Conservation (phyloP, 2,329 filamentous ascomycete genomes). For the Mycosphaerella sp. region DNA sequence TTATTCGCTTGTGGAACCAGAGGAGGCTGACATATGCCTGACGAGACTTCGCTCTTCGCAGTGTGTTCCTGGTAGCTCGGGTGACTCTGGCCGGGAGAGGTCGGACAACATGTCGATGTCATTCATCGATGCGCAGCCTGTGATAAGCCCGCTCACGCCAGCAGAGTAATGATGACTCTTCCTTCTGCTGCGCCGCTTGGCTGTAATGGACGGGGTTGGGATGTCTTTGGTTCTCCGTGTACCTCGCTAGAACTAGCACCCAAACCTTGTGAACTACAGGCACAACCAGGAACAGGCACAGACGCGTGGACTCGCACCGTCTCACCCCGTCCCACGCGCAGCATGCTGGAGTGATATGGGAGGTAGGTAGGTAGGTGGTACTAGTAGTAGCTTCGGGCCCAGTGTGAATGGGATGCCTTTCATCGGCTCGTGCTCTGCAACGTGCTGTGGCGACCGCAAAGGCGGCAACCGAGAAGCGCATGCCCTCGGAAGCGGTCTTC, state of each 20-base stretch:
- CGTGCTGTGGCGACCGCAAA: background rate
- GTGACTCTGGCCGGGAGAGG: slow-evolving; percentile 7
- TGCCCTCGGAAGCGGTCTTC: slow-evolving; percentile 7
- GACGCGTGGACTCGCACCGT: slow-evolving; percentile 10
- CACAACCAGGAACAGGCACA: slow-evolving; percentile 18
- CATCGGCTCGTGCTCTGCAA: background rate
- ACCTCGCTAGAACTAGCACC: slow-evolving; percentile 11
- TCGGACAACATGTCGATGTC: slow-evolving; percentile 6
- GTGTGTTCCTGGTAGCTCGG: background rate
- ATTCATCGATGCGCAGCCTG: background rate
- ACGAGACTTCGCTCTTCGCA: slow-evolving; percentile 1
- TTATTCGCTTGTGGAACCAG: slow-evolving; percentile 3
- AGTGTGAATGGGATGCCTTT: background rate
- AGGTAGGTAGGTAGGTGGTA: background rate
- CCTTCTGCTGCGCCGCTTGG: background rate
- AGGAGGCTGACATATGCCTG: slow-evolving; percentile 5
- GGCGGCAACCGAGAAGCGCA: slow-evolving; percentile 3
- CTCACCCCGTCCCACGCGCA: background rate
- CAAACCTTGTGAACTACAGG: slow-evolving; percentile 7
- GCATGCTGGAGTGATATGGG: slow-evolving; percentile 1
- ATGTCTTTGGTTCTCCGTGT: slow-evolving; percentile 8
- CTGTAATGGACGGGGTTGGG: slow-evolving; percentile 12
- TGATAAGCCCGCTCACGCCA: slow-evolving; percentile 3
- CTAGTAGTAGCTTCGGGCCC: background rate
- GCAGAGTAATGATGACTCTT: background rate